Base-by-base conservation (phyloP, 1,284 basidiomycete genomes). In the Apiotrichum veenhuisii region DNA sequence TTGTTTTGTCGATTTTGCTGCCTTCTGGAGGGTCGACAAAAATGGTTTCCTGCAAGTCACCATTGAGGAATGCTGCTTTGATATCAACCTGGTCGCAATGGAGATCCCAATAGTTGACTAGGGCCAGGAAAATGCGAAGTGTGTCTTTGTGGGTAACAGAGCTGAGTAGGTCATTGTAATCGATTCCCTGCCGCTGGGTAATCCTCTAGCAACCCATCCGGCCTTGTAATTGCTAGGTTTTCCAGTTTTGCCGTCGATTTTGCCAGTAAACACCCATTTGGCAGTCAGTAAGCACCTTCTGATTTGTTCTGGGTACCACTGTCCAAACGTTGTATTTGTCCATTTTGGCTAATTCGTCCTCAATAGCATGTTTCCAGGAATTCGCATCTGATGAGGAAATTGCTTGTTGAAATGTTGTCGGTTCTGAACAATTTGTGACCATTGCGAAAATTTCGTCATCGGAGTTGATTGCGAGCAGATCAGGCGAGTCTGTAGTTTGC, bases 21-120 rank as follows among this genome's bases (percentile, higher is more conserved):
- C 62, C 64, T 51, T 67, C 64, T 45, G 64, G 59, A 30, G 65
- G 56, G 23, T 56, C 51, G 30, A 61, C 11, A 40, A 59, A 64
- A 23, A 63, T 63, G 5, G 17, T 40, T 40, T 64, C 57, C 17
- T 60, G 43, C 8, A 64, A 36, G 20, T 60, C 51, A 8, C 61
- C 61, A 50, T 65, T 58, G 11, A 25, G 22, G 41, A 42, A 42
- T 2, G 41, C 41, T 2, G 63, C 64, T 15, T 53, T 59, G 56
- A 69, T 66, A 52, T 69, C 64, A 23, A 66, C 61, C 54, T 67
- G 64, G 49, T 65, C 58, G 45, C 62, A 68, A 14, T 65, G 56
- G 1, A 68, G 49, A 40, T 63, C 36, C 38, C 55, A 54, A 27
- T 66, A 44, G 23, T 61, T 65, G 54, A 68, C 64, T 9, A 66